Conservation (phyloP, 2,329 filamentous ascomycete species). For the Colletotrichum plurivorum region DNA sequence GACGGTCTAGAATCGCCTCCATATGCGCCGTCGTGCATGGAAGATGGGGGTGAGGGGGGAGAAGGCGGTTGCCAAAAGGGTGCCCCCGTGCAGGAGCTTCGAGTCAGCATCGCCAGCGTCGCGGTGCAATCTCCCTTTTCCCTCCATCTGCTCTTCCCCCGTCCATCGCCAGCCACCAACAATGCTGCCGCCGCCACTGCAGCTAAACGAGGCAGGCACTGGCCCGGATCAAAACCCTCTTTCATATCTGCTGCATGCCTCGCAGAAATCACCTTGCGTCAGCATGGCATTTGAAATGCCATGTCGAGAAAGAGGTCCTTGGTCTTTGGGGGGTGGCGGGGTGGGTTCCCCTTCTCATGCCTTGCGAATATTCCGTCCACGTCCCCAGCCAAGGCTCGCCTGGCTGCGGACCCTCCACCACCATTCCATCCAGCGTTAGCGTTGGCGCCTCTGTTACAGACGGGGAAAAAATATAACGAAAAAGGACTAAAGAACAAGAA, state of each 20-base stretch:
- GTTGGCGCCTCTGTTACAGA: constrained; percentile 6
- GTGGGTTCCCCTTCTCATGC: too few species aligned
- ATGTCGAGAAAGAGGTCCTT: neutral
- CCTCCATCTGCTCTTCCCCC: neutral
- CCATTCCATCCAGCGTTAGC: constrained; percentile 10
- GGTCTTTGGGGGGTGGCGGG: neutral
- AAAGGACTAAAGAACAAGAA: too few species aligned
- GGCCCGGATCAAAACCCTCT: too few species aligned
- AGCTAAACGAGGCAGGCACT: too few species aligned
- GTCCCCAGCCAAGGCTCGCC: neutral
- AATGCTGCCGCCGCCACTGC: too few species aligned
- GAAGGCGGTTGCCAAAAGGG: too few species aligned
- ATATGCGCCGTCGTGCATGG: neutral
- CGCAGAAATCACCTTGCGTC: neutral
- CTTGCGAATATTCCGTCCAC: neutral
- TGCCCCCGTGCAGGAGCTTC: neutral
- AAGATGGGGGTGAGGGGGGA: too few species aligned
- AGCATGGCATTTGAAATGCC: neutral
- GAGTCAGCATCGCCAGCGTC: neutral
- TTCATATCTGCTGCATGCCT: neutral
- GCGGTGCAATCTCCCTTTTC: neutral
- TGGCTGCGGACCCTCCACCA: neutral
- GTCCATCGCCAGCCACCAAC: neutral
- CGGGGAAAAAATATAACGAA: neutral
- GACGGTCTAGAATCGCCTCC: neutral